phyloP scores from a whole-genome alignment of 129 eudicot species.

The Artemisia tridentata region DNA sequence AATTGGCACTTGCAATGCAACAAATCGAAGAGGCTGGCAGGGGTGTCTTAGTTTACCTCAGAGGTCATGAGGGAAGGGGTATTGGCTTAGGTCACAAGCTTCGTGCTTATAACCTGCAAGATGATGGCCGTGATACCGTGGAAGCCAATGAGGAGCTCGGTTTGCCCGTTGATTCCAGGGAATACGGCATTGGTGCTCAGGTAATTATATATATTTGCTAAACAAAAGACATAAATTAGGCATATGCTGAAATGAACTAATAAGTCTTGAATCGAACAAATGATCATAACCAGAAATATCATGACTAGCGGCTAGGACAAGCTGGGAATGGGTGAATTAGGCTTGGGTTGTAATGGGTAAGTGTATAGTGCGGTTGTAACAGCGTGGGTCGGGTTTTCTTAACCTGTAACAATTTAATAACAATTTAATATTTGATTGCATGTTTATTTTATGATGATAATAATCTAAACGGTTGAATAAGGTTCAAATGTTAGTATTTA shows the following conservation, averaged over 20 bases:
- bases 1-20: conserved; percentile 81
- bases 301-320: too few species aligned
- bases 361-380: too few species aligned
- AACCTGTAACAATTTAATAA: too few species aligned
- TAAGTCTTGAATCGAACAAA: background rate
- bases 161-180: conserved; percentile 87
- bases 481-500: too few species aligned
- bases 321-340: too few species aligned
- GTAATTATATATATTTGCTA: conserved; percentile 16
- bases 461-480: too few species aligned
- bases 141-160: conserved; percentile 99
- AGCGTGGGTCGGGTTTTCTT: too few species aligned
- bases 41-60: conserved; percentile 53
- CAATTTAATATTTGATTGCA: too few species aligned
- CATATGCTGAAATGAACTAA: background rate
- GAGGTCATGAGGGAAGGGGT: conserved; percentile 94
- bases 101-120: conserved; percentile 94
- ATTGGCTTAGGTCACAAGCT: conserved; percentile 98
- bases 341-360: too few species aligned
- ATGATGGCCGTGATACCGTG: conserved; percentile 95
- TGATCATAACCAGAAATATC: background rate
- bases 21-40: conserved; percentile 54
- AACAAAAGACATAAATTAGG: background rate
- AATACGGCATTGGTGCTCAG: conserved; percentile 65
- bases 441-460: too few species aligned